phyloP scores from a whole-genome alignment of 306 rosid genomes.

The Trichosanthes cucumerina region DNA sequence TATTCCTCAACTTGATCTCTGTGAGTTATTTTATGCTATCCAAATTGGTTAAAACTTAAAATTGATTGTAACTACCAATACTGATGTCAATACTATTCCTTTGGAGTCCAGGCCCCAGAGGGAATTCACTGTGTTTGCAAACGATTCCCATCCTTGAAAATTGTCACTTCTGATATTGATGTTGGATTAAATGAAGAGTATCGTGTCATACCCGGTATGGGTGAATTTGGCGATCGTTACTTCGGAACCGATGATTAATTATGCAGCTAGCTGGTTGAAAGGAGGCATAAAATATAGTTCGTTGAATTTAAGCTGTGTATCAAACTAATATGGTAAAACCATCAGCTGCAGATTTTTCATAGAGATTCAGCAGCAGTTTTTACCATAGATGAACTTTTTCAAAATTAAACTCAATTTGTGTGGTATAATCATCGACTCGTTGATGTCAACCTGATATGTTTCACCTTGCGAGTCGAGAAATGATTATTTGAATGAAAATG shows the following conservation, averaged over 20 bases:
- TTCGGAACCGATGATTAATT: slow-evolving; percentile 70
- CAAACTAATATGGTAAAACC: neutral
- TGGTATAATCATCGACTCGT: neutral
- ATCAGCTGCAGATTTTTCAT: neutral
- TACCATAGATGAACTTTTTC: neutral
- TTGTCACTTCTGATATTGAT: slow-evolving; percentile 95
- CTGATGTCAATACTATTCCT: slow-evolving; percentile 3
- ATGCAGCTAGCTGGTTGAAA: neutral
- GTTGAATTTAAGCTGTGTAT: neutral
- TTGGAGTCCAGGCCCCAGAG: slow-evolving; percentile 69
- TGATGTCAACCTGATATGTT: neutral
- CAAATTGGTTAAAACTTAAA: slow-evolving; percentile 1
- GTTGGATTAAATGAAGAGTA: slow-evolving; percentile 60
- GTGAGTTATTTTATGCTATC: slow-evolving; percentile 41
- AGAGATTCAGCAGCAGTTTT: neutral
- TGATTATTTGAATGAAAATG: neutral
- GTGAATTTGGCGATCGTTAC: slow-evolving; percentile 93
- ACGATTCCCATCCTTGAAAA: slow-evolving; percentile 77
- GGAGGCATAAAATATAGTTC: neutral
- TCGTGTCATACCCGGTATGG: slow-evolving; percentile 89
- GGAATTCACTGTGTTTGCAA: slow-evolving; percentile 87
- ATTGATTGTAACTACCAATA: neutral
- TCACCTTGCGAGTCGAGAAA: neutral
- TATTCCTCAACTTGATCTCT: slow-evolving; percentile 84
- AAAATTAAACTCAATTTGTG: neutral